Base-by-base conservation (phyloP, 1,139 yeast genomes). In the Saccharomyces hybrid region DNA sequence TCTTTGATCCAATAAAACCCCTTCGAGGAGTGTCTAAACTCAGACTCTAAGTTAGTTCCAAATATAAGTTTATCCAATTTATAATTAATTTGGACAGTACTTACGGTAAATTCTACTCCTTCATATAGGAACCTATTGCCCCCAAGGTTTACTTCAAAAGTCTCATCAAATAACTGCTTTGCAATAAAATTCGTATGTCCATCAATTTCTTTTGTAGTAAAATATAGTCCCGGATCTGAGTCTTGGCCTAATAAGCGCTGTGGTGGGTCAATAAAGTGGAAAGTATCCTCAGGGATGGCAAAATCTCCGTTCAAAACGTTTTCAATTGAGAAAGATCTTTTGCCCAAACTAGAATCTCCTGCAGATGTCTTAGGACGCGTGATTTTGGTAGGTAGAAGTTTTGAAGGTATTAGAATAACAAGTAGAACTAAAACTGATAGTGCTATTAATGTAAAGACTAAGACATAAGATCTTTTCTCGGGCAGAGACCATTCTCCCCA, bases 21-120 rank as follows among this genome's bases (percentile, higher is more conserved):
- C 52, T 74, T 74, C 1, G 83, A 73, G 2, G 97, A 91, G 66
- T 90, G 93, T 60, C 99, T 78, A 82, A 88, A 91, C 62, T 81
- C 79, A 51, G 76, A 73, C 32, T 76, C 73, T 11, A 58, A 48
- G 46, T 72, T 57, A 0, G 76, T 63, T 1, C 63, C 61, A 0
- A 74, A 47, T 6, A 75, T 61, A 1, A 70, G 67, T 50, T 58
- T 59, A 13, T 68, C 63, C 5, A 72, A 57, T 11, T 66, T 59
- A 53, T 63, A 63, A 50, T 63, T 68, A 4, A 71, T 67, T 14
- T 61, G 56, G 8, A 71, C 56, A 1, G 56, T 52, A 13, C 58
- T 52, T 1, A 71, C 65, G 0, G 32, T 14, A 49, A 65, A 62
- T 3, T 59, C 61, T 0, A 52, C 47, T 1, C 61, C 69, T 1